Percentiles rank a stretch among this genome's conserved stretches.
Conservation (phyloP, 306 rosid species). For the Biancaea sappan region DNA sequence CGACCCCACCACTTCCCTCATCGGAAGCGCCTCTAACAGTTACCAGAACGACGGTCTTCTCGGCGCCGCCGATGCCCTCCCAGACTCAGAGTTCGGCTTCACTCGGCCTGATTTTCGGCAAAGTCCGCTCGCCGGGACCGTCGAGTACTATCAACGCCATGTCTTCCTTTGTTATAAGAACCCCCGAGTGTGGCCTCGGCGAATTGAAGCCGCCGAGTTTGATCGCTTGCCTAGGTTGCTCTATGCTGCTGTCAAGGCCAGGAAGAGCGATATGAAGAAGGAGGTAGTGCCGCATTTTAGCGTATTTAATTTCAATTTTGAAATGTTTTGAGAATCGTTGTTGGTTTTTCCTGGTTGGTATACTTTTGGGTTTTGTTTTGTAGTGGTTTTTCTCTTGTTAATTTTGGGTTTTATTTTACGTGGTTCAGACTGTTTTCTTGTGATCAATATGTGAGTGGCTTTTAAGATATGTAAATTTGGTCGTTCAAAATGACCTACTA, state of each 20-base stretch:
- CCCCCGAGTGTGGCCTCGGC: constrained; percentile 65
- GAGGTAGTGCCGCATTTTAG: constrained; percentile 38
- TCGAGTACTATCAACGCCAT: constrained; percentile 60
- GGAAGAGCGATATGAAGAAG: constrained; percentile 59
- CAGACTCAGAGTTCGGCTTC: constrained; percentile 54
- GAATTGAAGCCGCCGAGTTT: constrained; percentile 71
- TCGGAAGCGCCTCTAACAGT: constrained; percentile 60
- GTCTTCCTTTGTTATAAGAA: constrained; percentile 72
- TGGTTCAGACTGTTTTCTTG: background rate
- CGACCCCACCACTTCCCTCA: constrained; percentile 50
- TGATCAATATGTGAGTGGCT: background rate
- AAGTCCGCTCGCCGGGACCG: constrained; percentile 57
- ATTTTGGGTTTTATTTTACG: background rate
- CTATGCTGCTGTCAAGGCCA: constrained; percentile 59
- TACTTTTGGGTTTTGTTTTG: background rate
- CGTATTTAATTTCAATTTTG: background rate
- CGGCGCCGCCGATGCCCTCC: constrained; percentile 4
- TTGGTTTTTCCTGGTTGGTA: background rate
- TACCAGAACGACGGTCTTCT: constrained; percentile 58
- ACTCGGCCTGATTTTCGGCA: constrained; percentile 48
- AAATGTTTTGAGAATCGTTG: background rate
- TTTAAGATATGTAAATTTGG: background rate
- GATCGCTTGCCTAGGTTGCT: constrained; percentile 75
- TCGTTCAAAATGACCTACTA: background rate
- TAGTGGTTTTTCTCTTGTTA: background rate